phyloP scores from a whole-genome alignment of 2,329 filamentous ascomycete species.

The Apiospora arundinis region DNA sequence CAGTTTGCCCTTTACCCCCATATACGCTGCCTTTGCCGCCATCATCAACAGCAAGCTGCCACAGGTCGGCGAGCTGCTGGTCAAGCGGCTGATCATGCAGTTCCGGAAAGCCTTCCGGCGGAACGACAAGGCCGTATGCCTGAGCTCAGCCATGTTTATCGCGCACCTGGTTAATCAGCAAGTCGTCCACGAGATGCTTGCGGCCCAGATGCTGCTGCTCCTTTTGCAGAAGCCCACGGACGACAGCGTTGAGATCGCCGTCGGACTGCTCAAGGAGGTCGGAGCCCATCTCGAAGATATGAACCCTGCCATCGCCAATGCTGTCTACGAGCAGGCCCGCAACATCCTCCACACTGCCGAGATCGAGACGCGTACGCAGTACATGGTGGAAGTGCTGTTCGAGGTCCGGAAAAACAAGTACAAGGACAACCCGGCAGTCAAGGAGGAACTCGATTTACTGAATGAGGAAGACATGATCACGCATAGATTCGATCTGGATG shows the following conservation, averaged over 20 bases:
- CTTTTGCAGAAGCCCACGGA: slow-evolving; percentile 95
- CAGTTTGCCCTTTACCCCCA: slow-evolving; percentile 93
- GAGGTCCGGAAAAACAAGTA: slow-evolving; percentile 96
- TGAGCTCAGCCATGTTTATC: slow-evolving; percentile 92
- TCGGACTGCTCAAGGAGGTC: slow-evolving; percentile 90
- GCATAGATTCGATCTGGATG: slow-evolving; percentile 82
- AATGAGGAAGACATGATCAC: slow-evolving; percentile 99
- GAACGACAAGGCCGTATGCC: slow-evolving; percentile 95
- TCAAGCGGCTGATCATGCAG: slow-evolving; percentile 85
- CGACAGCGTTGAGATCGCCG: slow-evolving; percentile 96
- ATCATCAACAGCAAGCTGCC: slow-evolving; percentile 98
- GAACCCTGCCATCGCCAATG: slow-evolving; percentile 84
- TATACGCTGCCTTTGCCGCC: slow-evolving; percentile 93
- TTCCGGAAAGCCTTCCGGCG: slow-evolving; percentile 95
- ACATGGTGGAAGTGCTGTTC: slow-evolving; percentile 98
- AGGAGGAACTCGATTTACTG: slow-evolving; percentile 91
- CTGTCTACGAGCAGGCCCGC: slow-evolving; percentile 94
- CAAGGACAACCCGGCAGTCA: slow-evolving; percentile 90
- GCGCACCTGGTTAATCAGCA: slow-evolving; percentile 96
- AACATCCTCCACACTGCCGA: slow-evolving; percentile 95
- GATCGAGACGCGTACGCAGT: slow-evolving; percentile 98
- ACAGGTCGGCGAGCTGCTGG: slow-evolving; percentile 88
- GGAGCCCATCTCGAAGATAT: slow-evolving; percentile 95
- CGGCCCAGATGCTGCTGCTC: slow-evolving; percentile 90
- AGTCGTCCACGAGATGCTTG: slow-evolving; percentile 91